Evolutionary conservation across 2,329 filamentous ascomycete genomes (phyloP), one percentile per base, ranked within the genome.

Genomic region (Hyphodiscus sp.): DNA sequence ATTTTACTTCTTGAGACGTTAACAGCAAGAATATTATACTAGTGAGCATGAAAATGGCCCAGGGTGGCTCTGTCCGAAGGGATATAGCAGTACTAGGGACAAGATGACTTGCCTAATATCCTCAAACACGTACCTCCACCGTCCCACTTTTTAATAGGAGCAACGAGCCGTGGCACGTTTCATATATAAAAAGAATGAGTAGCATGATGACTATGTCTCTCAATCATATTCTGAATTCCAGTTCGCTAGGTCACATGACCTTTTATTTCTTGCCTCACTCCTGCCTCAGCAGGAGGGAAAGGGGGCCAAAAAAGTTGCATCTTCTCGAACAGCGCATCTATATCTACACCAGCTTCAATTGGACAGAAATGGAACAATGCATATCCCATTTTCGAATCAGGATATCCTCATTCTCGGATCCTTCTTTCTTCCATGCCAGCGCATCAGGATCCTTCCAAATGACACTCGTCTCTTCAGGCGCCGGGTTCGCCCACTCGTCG

Each of bases 381-480:
- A 47, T 20, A 47, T 38, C 13, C 38, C 23, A n/a, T 16, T 26
- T 20, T 26, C 19, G 26, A 26, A 29, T 46, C 20, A 46, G 26
- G 29, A 23, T 26, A 29, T 29, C 45, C 20, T 5, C 20, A 18
- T 46, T n/a, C 11, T 26, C 20, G 10, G 7, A 8, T n/a, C 16
- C 19, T 51, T 16, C 33, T 43, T 44, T 47, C 29, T 29, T n/a
- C 44, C 29, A 2, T 54, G 52, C 42, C 55, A 58, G 51, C 56
- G 56, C 56, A 58, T 58, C 50, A 49, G n/a, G 16, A 41, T 51
- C 52, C 56, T 48, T 52, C 50, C 49, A 42, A 47, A 53, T 53
- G 50, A 56, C 48, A 48, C 45, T 13, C 26, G 50, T 53, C 43
- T 49, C 41, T 20, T 23, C 43, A 20, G 33, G 41, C 49, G 51